Evolutionary conservation across 2,329 filamentous ascomycete species (phyloP).

Genomic region (Trichoderma harzianum): DNA sequence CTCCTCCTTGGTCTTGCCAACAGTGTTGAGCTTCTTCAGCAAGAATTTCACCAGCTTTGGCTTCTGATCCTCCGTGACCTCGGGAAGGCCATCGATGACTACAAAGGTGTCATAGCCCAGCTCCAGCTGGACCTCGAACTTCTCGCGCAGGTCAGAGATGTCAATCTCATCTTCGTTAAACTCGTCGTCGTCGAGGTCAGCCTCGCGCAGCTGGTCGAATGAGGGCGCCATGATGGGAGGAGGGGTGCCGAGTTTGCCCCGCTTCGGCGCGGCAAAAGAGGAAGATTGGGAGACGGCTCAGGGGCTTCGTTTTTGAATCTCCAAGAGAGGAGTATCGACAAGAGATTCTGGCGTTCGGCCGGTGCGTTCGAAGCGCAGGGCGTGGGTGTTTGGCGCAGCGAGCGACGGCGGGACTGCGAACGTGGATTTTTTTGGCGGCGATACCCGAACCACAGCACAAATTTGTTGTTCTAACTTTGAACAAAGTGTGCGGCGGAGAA

Average conservation of each 20-base stretch:
- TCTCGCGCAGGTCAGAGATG: slow-evolving; percentile 88
- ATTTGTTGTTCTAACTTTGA: slow-evolving; percentile 39
- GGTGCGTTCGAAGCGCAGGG: not conserved
- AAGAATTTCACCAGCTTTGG: slow-evolving; percentile 95
- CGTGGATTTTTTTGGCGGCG: slow-evolving; percentile 10
- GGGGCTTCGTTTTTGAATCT: not conserved
- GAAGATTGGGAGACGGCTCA: slow-evolving; percentile 19
- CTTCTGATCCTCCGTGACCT: slow-evolving; percentile 86
- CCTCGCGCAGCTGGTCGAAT: slow-evolving; percentile 88
- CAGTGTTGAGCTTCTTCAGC: slow-evolving; percentile 83
- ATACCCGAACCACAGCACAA: slow-evolving; percentile 28
- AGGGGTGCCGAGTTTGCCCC: slow-evolving; percentile 32
- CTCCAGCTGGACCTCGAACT: slow-evolving; percentile 93
- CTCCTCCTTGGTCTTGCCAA: slow-evolving; percentile 82
- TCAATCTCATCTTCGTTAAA: slow-evolving; percentile 93
- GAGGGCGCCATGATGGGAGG: slow-evolving; percentile 73
- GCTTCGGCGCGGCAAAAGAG: slow-evolving; percentile 27
- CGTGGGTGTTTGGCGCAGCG: slow-evolving; percentile 12
- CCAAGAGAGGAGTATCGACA: not conserved
- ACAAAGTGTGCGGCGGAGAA: slow-evolving; percentile 43
- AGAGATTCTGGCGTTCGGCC: not conserved
- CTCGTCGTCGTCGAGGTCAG: slow-evolving; percentile 80
- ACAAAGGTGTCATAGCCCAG: slow-evolving; percentile 96
- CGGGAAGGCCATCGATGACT: slow-evolving; percentile 88
- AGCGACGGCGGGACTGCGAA: slow-evolving; percentile 14